Evolutionary conservation across 2,329 filamentous ascomycete species (phyloP).

Genomic region (Xylaria sp.): DNA sequence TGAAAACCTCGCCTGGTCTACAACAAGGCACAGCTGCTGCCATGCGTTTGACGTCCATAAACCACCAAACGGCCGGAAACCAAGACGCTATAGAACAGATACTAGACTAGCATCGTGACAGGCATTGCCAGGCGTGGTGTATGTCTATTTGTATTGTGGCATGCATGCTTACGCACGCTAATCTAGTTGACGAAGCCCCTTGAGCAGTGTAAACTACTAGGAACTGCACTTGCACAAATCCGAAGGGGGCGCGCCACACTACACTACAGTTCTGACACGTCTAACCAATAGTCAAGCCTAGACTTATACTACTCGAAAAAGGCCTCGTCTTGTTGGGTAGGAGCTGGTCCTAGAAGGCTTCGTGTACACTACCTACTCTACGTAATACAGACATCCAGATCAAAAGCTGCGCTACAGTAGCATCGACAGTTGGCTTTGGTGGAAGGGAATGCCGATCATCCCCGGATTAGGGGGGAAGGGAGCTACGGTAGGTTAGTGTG

Average conservation of each 20-base stretch:
- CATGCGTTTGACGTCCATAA: too few relatives aligned
- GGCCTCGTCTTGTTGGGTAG: not conserved
- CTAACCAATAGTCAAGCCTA: not conserved
- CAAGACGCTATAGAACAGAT: not conserved
- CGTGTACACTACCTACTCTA: too few relatives aligned
- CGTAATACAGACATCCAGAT: too few relatives aligned
- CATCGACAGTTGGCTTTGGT: not conserved
- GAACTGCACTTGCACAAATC: too few relatives aligned
- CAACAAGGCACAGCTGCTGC: not conserved
- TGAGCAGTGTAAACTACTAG: too few relatives aligned
- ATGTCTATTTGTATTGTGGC: not conserved
- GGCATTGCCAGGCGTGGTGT: not conserved
- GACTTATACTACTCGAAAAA: too few relatives aligned
- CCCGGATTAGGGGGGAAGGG: conserved; percentile 2
- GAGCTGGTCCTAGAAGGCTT: not conserved
- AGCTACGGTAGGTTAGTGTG: not conserved
- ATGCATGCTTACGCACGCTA: not conserved
- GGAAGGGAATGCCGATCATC: conserved; percentile 5
- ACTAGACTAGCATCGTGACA: too few relatives aligned
- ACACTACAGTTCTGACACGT: too few relatives aligned
- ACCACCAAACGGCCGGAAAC: not conserved
- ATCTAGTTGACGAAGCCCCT: not conserved
- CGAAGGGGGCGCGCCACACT: too few relatives aligned
- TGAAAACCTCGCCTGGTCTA: not conserved
- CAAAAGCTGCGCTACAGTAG: too few relatives aligned